These are phyloP conservation scores for Mycena pura DNA, from an alignment of 768 basidiomycete species.

Conservation along the genomic window DNA sequence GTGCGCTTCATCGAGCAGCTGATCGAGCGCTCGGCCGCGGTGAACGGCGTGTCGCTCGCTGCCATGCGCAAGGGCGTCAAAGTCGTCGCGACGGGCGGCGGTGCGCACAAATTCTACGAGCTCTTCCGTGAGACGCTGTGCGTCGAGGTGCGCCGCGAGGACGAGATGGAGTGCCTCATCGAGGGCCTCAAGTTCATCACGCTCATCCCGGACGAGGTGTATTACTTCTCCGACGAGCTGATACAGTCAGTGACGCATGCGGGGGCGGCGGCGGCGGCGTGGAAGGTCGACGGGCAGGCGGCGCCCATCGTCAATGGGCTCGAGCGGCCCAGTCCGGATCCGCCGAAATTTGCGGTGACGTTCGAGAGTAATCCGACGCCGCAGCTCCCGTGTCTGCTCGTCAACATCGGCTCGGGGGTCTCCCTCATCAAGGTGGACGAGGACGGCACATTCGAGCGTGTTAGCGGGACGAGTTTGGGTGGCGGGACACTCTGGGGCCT, in stretches of 20 bases:
- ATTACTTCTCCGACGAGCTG: slow-evolving; percentile 98
- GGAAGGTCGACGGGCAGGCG: slow-evolving; percentile 6
- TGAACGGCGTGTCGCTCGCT: slow-evolving; percentile 86
- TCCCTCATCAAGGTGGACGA: slow-evolving; percentile 97
- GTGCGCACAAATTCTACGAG: slow-evolving; percentile 93
- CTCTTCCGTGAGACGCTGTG: slow-evolving; percentile 74
- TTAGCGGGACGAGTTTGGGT: slow-evolving; percentile 95
- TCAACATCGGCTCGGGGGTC: slow-evolving; percentile 98
- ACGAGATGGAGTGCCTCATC: slow-evolving; percentile 99
- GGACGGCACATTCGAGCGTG: slow-evolving; percentile 93
- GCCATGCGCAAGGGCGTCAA: slow-evolving; percentile 94
- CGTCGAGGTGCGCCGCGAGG: slow-evolving; percentile 89
- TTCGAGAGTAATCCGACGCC: slow-evolving; percentile 86
- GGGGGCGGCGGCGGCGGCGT: slow-evolving; percentile 4
- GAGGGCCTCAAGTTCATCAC: slow-evolving; percentile 96
- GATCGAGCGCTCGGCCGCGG: slow-evolving; percentile 82
- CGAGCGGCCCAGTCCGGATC: slow-evolving; percentile 89
- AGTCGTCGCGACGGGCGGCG: slow-evolving; percentile 98
- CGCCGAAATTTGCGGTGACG: slow-evolving; percentile 86
- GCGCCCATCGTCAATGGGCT: slow-evolving; percentile 41
- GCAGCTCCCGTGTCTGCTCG: slow-evolving; percentile 93
- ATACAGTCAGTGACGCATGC: slow-evolving; percentile 67
- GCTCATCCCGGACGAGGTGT: slow-evolving; percentile 95
- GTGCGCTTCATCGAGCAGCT: slow-evolving; percentile 87
- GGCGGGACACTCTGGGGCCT: slow-evolving; percentile 98